Evolutionary conservation across 2,329 filamentous ascomycete genomes (phyloP), one percentile per base, ranked within the genome.

Genomic region (Xylaria multiplex): DNA sequence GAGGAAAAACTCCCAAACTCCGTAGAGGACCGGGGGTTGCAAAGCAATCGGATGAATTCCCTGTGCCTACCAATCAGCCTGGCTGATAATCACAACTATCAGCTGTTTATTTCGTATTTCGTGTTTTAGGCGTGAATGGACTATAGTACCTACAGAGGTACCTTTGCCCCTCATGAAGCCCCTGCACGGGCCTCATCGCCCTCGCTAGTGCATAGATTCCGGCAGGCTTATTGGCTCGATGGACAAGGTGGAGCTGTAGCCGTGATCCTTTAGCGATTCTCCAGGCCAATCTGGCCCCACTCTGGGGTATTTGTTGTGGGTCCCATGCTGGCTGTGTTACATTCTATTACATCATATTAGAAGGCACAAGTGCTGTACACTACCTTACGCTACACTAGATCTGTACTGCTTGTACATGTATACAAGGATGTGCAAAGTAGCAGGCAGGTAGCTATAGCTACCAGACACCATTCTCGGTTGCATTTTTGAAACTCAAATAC

Each of bases 341-440:
- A 48, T 27, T 9, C 9, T 7, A 59, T 66, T 66, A 62, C 64
- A 66, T 66, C 64, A 66, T 37, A 37, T 37, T 37, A 37, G 8
- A 37, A 37, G 35, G 35, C 7, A 27, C 4, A 13, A 27, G 27
- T 27, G 27, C 27, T 27, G 27, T 1, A 27, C 27, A 27, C 19
- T 19, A 19, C 27, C 27, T 5, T 27, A 27, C 27, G 5, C 27
- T 27, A 27, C 27, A 27, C 3, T 27, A 27, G 27, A 27, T 27
- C 27, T 27, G 5, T 27, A 27, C 27, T 27, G 27, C 27, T 27
- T 27, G 27, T 27, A 16, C 24, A 14, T 27, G 46, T n/a, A 19
- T 40, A 19, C 30, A 13, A 22, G n/a, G 24, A n/a, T 53, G 30
- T 50, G 48, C 16, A n/a, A 19, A 27, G 27, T 27, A 13, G 35